Conservation (phyloP, 495 filamentous ascomycete species). For the Margaritispora aquatica region DNA sequence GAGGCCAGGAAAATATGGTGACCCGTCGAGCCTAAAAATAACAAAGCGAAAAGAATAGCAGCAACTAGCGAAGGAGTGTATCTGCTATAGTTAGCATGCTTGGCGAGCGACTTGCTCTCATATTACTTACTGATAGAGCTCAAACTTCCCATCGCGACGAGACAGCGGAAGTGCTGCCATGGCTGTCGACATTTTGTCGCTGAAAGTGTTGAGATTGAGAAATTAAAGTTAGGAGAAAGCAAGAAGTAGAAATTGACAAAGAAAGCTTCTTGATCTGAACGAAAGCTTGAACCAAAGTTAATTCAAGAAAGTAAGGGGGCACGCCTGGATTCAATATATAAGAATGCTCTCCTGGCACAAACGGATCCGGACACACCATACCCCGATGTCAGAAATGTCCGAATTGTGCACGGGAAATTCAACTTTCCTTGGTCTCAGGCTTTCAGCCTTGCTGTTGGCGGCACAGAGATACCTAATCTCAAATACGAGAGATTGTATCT, state of each 20-base stretch:
- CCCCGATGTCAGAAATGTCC: not conserved
- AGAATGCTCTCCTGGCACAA: not conserved
- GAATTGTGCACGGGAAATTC: not conserved
- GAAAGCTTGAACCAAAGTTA: not conserved
- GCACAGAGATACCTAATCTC: not conserved
- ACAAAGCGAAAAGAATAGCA: conserved; percentile 37
- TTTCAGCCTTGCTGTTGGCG: not conserved
- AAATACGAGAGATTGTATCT: not conserved
- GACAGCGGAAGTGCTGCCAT: not conserved
- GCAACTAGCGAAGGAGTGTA: conserved; percentile 24
- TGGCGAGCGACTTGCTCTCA: too few species aligned
- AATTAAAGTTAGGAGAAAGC: not conserved
- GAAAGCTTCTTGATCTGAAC: not conserved
- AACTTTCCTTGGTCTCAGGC: not conserved
- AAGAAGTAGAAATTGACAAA: not conserved
- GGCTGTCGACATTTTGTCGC: not conserved
- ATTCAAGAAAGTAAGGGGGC: not conserved
- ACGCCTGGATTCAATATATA: not conserved
- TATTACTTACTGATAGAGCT: not conserved
- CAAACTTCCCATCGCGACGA: not conserved
- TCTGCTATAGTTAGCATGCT: too few species aligned
- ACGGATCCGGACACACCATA: not conserved
- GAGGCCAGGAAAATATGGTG: conserved; percentile 43
- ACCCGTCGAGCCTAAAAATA: conserved; percentile 43
- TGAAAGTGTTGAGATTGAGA: not conserved